Evolutionary conservation across 2,329 filamentous ascomycete genomes (phyloP).

Genomic region (Stachybotrys echinatus): DNA sequence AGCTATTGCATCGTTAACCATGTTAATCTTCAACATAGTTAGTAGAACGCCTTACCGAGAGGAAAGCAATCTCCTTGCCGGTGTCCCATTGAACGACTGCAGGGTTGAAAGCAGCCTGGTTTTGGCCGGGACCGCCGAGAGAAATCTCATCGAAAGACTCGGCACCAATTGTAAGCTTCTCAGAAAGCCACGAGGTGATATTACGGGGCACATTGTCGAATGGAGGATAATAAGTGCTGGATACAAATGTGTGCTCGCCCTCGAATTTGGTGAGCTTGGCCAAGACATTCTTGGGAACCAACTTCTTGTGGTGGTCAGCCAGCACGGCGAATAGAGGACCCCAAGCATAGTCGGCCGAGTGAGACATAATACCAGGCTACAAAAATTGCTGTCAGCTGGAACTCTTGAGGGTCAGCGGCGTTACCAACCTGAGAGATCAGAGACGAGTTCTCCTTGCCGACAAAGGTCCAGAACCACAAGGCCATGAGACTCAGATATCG

Average conservation of each 20-base stretch:
- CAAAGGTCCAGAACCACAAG: slow-evolving; percentile 52
- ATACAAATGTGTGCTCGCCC: slow-evolving; percentile 46
- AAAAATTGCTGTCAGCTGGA: background rate
- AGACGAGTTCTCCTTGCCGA: slow-evolving; percentile 40
- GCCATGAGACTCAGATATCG: slow-evolving; percentile 53
- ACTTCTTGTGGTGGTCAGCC: slow-evolving; percentile 39
- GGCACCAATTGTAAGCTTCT: slow-evolving; percentile 54
- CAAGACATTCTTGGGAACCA: slow-evolving; percentile 37
- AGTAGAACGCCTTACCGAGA: slow-evolving; percentile 19
- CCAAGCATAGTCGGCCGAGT: slow-evolving; percentile 54
- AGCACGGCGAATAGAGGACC: slow-evolving; percentile 52
- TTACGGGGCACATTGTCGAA: slow-evolving; percentile 53
- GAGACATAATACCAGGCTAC: slow-evolving; percentile 48
- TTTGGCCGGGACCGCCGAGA: slow-evolving; percentile 48
- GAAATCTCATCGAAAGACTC: slow-evolving; percentile 52
- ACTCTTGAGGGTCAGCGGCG: background rate
- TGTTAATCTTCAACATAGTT: background rate
- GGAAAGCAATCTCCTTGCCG: slow-evolving; percentile 24
- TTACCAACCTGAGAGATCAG: slow-evolving; percentile 24
- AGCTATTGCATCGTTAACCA: slow-evolving; percentile 15
- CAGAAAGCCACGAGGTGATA: slow-evolving; percentile 52
- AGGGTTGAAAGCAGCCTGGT: slow-evolving; percentile 50
- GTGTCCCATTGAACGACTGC: slow-evolving; percentile 55
- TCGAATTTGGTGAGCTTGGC: slow-evolving; percentile 38
- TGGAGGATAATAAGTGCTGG: slow-evolving; percentile 51